Evolutionary conservation across 1,284 basidiomycete genomes (phyloP).

Genomic region (Gomphus bonarii): DNA sequence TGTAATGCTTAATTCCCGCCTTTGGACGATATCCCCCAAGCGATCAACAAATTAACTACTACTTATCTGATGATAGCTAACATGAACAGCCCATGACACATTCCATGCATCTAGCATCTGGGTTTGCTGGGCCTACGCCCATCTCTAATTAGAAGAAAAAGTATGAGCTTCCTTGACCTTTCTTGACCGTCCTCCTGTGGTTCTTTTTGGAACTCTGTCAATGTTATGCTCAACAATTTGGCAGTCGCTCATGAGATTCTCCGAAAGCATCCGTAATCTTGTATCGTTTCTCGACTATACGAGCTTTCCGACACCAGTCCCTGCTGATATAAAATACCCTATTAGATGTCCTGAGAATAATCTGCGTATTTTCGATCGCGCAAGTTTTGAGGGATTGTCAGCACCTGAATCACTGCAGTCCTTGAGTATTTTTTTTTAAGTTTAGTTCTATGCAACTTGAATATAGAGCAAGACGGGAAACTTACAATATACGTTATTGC

Average conservation of each 20-base stretch:
- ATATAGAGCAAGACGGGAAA: background rate
- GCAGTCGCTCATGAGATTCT: background rate
- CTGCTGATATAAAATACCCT: background rate
- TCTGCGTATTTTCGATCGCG: background rate
- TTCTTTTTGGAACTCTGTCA: background rate
- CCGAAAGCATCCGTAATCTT: too few species aligned
- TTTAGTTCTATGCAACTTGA: background rate
- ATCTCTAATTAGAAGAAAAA: too few species aligned
- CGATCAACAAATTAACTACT: too few species aligned
- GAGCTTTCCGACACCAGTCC: background rate
- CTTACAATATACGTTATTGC: background rate
- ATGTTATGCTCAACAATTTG: background rate
- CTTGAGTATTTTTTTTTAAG: too few species aligned
- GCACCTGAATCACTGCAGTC: background rate
- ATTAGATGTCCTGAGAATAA: background rate
- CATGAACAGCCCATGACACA: too few species aligned
- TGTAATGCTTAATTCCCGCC: too few species aligned
- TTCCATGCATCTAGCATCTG: too few species aligned
- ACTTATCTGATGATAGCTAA: too few species aligned
- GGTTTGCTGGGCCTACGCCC: too few species aligned
- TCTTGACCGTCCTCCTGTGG: background rate
- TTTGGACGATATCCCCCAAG: too few species aligned
- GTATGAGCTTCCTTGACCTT: too few species aligned
- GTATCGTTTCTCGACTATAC: background rate
- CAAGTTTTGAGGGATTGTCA: background rate